Conservation (phyloP, 441 rosid genomes). For the Croton setiger region DNA sequence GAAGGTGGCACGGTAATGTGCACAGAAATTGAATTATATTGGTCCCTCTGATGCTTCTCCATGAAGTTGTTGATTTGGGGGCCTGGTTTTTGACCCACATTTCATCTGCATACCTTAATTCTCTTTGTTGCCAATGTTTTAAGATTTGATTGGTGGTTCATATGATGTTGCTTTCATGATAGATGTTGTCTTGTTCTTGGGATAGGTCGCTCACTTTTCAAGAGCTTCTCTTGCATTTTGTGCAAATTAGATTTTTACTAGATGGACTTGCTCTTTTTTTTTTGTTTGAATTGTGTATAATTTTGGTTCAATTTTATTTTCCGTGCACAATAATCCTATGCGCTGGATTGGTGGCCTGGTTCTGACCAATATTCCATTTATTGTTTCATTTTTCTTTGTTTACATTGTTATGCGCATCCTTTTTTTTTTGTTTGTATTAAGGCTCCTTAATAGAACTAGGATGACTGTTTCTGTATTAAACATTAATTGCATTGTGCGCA, state of each 20-base stretch:
- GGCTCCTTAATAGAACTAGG: neutral
- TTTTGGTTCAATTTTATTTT: neutral
- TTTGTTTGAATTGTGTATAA: no score
- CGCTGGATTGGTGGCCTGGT: constrained; percentile 51
- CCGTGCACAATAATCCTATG: constrained; percentile 26
- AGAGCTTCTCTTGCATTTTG: no score
- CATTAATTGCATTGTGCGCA: no score
- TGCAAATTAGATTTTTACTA: no score
- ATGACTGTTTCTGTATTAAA: neutral
- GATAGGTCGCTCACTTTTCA: neutral
- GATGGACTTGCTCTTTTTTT: no score
- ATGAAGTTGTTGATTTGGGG: constrained; percentile 38
- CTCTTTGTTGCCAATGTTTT: neutral
- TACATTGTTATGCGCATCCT: neutral
- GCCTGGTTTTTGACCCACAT: constrained; percentile 45
- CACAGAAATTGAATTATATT: constrained; percentile 37
- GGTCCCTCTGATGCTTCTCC: constrained; percentile 40
- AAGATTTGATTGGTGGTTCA: neutral
- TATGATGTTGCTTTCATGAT: neutral
- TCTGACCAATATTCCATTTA: constrained; percentile 22
- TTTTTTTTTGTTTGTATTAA: neutral
- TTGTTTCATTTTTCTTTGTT: neutral
- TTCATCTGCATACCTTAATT: neutral
- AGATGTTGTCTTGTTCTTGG: neutral
- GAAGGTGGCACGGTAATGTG: constrained; percentile 61